These are phyloP conservation scores for Dipteronia dyeriana DNA, from an alignment of 345 rosid genomes.

Conservation along the genomic window DNA sequence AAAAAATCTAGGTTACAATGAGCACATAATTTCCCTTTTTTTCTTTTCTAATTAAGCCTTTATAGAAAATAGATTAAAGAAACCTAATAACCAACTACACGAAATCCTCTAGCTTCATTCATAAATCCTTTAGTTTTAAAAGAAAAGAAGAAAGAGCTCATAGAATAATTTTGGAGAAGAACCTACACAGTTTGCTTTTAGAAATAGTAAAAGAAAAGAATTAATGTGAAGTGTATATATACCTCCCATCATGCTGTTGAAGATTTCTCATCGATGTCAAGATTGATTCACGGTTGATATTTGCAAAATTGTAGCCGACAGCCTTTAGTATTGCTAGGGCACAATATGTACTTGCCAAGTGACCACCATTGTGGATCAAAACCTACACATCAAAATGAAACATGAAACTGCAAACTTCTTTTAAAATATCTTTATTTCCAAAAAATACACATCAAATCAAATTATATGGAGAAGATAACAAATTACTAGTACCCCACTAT, in stretches of 20 bases:
- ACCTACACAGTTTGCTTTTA: not conserved
- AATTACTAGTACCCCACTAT: slow-evolving; percentile 49
- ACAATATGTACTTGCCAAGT: slow-evolving; percentile 83
- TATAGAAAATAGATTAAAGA: not conserved
- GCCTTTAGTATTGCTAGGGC: slow-evolving; percentile 77
- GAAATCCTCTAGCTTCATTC: not conserved
- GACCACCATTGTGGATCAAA: slow-evolving; percentile 55
- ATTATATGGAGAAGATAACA: not conserved
- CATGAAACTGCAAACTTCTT: not conserved
- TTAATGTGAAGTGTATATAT: slow-evolving; percentile 6
- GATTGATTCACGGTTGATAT: slow-evolving; percentile 48
- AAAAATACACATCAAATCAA: not conserved
- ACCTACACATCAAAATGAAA: slow-evolving; percentile 41
- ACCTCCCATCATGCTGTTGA: slow-evolving; percentile 92
- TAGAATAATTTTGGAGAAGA: not conserved
- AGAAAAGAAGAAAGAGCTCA: not conserved
- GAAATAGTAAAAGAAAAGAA: slow-evolving; percentile 7
- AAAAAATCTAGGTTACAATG: not conserved
- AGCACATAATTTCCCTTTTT: not conserved
- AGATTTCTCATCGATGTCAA: slow-evolving; percentile 73
- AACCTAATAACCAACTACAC: not conserved
- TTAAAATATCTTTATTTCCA: not conserved
- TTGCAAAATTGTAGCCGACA: slow-evolving; percentile 57
- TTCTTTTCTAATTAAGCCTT: not conserved
- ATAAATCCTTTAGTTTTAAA: not conserved